Base-by-base conservation (phyloP, 2,329 filamentous ascomycete genomes). In the Diaporthe caulivora region DNA sequence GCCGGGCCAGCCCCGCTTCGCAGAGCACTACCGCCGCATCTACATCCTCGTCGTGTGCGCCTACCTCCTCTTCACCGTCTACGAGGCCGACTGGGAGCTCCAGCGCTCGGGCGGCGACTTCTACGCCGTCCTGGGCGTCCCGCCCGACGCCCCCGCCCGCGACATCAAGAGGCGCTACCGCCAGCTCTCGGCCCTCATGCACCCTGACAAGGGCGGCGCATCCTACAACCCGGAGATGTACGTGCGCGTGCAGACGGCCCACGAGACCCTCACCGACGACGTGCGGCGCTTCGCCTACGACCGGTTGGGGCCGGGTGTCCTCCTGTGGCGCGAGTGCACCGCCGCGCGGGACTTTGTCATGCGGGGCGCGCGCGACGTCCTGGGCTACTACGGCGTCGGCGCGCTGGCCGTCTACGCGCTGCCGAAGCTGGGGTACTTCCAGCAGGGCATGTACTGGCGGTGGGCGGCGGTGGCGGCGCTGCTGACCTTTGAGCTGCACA, bases 51-150 rank as follows among this genome's bases (percentile, higher is more conserved):
- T 98, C 79, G 92, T 98, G 67, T 87, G 92, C 64, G 85, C 90
- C 75, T 99, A 98, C 85, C 93, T 98, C 49, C 84, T 93, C 76
- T 98, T 98, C 87, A 98, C 95, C 60, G 91, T 98, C 79, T 97
- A 95, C 85, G 96, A 98, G 84, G 93, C 95, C 79, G 94, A 97
- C 87, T 91, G 94, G 85, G 91, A 94, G 76, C 88, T 98, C 37
- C 92, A 91, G 76, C 86, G 88, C 57, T 86, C 87, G 1, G 91
- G 54, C 71, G 67, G 93, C 24, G 92, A 94, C 82, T 98, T 93
- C 85, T 98, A 98, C 85, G 86, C 90, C 60, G 89, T 93, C 76
- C 89, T 99, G 0, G 91, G 91, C 47, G 89, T 98, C 0, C 86
- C 92, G 17, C 87, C 92, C 49, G 82, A 88, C 72, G 93, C 93